Percentiles rank a stretch among this genome's conserved stretches.
phyloP scores from a whole-genome alignment of 768 basidiomycete species.

The Calocybe cyanea region DNA sequence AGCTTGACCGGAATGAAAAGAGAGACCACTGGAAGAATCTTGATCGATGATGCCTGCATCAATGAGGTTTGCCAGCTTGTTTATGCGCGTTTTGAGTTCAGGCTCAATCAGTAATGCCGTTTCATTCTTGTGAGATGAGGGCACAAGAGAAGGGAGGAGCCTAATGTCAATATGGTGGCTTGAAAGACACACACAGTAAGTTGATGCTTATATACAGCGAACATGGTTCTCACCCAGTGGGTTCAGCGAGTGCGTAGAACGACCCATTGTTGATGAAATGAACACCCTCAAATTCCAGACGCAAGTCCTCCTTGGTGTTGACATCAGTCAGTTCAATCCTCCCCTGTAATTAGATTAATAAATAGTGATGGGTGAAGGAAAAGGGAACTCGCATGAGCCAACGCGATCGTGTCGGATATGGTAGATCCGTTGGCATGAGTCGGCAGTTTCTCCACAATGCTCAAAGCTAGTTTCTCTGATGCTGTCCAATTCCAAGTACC shows the following conservation, averaged over 20 bases:
- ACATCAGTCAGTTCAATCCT: constrained; percentile 63
- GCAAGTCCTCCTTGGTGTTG: constrained; percentile 50
- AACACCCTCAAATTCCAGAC: constrained; percentile 72
- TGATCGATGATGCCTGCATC: constrained; percentile 61
- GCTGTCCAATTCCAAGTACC: constrained; percentile 73
- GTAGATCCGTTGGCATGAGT: constrained; percentile 28
- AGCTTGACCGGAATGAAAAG: not conserved
- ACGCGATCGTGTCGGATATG: constrained; percentile 43
- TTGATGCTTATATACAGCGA: not conserved
- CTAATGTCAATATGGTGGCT: constrained; percentile 65
- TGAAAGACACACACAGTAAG: not conserved
- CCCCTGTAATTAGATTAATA: constrained; percentile 41
- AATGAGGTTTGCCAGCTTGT: constrained; percentile 58
- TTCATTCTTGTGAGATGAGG: constrained; percentile 48
- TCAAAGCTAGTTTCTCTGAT: constrained; percentile 59
- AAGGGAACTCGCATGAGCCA: constrained; percentile 59
- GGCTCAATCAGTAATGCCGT: constrained; percentile 56
- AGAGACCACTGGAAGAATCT: constrained; percentile 34
- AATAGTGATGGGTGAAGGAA: constrained; percentile 4
- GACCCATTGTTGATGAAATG: constrained; percentile 73
- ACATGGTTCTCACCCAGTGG: constrained; percentile 43
- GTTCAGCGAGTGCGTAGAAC: constrained; percentile 71
- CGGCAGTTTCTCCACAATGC: constrained; percentile 58
- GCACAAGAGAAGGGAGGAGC: constrained; percentile 62
- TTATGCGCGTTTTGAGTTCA: constrained; percentile 56